A percentile compares a stretch with the other conserved stretches of the same genome.
Evolutionary conservation across 768 basidiomycete genomes (phyloP).

Genomic region (Filobasidium floriforme): DNA sequence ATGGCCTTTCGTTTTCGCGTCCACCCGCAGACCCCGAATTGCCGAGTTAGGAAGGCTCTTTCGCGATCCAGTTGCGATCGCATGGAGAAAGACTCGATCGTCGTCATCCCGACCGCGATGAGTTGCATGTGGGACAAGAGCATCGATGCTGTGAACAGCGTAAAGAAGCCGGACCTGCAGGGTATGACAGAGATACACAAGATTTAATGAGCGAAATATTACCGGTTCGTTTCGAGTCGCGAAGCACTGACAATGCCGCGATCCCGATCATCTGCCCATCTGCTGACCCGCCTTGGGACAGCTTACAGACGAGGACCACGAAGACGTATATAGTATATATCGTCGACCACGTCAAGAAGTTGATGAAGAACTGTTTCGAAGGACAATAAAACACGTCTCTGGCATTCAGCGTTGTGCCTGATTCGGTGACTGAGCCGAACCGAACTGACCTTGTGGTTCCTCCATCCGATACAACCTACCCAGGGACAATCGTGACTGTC

Average conservation of each 20-base stretch:
- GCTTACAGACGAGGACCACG: conserved; percentile 34
- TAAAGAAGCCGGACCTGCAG: conserved; percentile 61
- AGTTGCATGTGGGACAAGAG: conserved; percentile 56
- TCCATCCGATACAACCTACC: conserved; percentile 91
- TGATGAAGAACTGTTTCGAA: conserved; percentile 54
- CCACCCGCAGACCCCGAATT: conserved; percentile 55
- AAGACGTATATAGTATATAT: conserved; percentile 56
- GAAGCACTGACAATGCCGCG: conserved; percentile 61
- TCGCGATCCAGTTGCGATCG: conserved; percentile 63
- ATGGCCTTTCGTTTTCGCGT: conserved; percentile 31
- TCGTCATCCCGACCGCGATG: conserved; percentile 61
- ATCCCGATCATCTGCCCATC: conserved; percentile 67
- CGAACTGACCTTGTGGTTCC: conserved; percentile 68
- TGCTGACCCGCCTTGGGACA: conserved; percentile 36
- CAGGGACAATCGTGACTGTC: conserved; percentile 50
- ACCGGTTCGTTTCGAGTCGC: neutral
- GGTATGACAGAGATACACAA: neutral
- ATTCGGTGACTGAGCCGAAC: neutral
- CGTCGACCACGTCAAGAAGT: conserved; percentile 61
- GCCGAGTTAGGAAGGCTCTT: conserved; percentile 49
- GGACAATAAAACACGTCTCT: too few species aligned
- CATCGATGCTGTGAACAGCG: conserved; percentile 60
- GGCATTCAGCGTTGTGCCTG: neutral
- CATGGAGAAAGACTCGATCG: conserved; percentile 65
- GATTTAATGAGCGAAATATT: neutral